Base-by-base conservation (phyloP, 345 rosid genomes). In the Sisymbrium altissimum region DNA sequence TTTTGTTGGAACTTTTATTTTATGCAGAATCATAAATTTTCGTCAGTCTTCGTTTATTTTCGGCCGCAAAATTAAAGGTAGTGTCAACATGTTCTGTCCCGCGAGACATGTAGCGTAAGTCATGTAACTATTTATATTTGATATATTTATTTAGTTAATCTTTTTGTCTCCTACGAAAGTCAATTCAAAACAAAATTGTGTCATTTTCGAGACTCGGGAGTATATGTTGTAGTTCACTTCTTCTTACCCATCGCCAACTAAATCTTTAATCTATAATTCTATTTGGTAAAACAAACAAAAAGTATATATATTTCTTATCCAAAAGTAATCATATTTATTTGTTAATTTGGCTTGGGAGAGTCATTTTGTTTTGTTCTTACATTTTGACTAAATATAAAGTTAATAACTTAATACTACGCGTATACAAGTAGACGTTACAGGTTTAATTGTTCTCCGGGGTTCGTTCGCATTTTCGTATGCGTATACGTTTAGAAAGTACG, bases 241-340 rank as follows among this genome's bases (percentile, higher is more conserved):
- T 65, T 77, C 80, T 70, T 71, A 77, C 67, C 80, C 80, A 71
- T 77, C 80, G 14, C 80, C 72, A 57, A 64, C 80, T 77, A 77
- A 63, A 55, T 64, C 36, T 27, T 35, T 45, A 63, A 63, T 68
- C 69, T 54, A 63, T 52, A 69, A 18, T 46, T 63, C 45, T 38
- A 46, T 76, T 64, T 56, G 70, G 66, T 76, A 70, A 70, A 45
- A 52, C 64, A 25, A 62, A 68, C 64, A 75, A 58, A 67, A 53
- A 9, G 1, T 23, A 33, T 61, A 23, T 52, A 32, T 61, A 32
- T 41, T 62, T 15, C 30, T 52, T 15, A 41, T 54, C 70, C 35
- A 44, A 55, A 76, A 64, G 60, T 63, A 76, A 63, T 55, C 57
- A 54, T 70, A 15, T 69, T 62, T 53, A 61, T 75, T 21, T 55